Conservation (phyloP, 805 yeast genomes). For the Saccharomyces jurei region DNA sequence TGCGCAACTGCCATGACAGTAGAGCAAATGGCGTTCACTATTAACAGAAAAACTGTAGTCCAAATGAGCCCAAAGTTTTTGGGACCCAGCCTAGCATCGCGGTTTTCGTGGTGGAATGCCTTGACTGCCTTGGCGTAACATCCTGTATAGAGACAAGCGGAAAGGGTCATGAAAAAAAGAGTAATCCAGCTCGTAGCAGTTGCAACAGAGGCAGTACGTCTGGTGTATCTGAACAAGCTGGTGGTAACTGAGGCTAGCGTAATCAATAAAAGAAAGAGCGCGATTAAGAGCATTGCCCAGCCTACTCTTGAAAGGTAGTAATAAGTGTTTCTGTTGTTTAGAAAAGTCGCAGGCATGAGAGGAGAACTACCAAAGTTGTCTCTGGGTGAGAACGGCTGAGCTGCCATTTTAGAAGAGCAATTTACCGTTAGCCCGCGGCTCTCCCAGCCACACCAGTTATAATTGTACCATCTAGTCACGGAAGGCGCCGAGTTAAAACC, state of each 20-base stretch:
- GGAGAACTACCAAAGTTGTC: conserved; percentile 51
- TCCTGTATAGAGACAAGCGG: conserved; percentile 43
- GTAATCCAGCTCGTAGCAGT: conserved; percentile 25
- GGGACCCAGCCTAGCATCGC: conserved; percentile 35
- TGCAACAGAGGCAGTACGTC: conserved; percentile 11
- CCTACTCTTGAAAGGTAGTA: conserved; percentile 61
- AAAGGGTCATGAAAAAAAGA: conserved; percentile 35
- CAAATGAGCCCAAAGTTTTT: conserved; percentile 53
- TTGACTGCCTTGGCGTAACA: conserved; percentile 43
- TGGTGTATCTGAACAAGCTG: conserved; percentile 8
- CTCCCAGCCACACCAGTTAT: conserved; percentile 45
- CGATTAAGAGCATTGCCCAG: conserved; percentile 54
- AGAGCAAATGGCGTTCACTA: conserved; percentile 12
- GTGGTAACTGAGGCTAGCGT: conserved; percentile 35
- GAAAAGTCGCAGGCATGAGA: conserved; percentile 47
- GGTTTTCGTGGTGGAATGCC: conserved; percentile 36
- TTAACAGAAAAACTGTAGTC: conserved; percentile 24
- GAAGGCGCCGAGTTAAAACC: conserved; percentile 35
- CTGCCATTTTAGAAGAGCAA: conserved; percentile 54
- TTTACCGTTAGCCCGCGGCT: conserved; percentile 37
- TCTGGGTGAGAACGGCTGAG: conserved; percentile 70
- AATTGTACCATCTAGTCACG: conserved; percentile 68
- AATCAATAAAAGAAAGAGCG: conserved; percentile 44
- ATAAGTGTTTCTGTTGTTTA: conserved; percentile 39
- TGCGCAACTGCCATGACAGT: conserved; percentile 4